Evolutionary conservation across 177 flowering plant species (phyloP), one percentile per base, ranked within the genome.

Genomic region (Vitis hybrid): DNA sequence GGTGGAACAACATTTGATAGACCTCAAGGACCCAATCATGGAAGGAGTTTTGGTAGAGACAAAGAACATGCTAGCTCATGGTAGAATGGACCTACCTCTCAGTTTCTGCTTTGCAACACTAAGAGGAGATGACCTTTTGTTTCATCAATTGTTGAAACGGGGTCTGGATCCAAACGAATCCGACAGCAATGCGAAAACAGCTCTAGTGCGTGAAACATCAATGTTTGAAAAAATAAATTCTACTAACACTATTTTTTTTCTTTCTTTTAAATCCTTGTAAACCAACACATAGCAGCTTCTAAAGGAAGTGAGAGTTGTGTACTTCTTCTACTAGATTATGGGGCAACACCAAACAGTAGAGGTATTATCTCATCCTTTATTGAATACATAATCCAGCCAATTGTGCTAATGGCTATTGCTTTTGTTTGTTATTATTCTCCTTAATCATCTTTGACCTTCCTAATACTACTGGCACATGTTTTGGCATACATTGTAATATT

Each of bases 101-200:
- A 88, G 84, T 72, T 74, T 93, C 51, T 88, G 95, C 74, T 95
- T 91, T 77, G 95, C 98, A 31, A 76, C 94, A n/a, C 51, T 74
- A 8, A 86, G 94, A 83, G 97, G 89, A 67, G 98, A 92, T 61
- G 93, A 87, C 54, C 66, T 74, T 48, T 63, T 93, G 59, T 59
- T 96, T 79, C 85, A 83, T 59, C 90, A 89, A 63, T 69, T 93
- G 80, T 75, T 96, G 76, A 87, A 80, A 72, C 83, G 87, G 18
- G 97, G 95, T 16, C 75, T 88, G 15, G 98, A 96, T 75, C 90
- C 97, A 20, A 96, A 92, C 77, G 98, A 96, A 79, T 76, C 91
- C 1, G 97, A 96, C 76, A 82, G 74, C 77, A 86, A 64, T 79
- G 97, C 92, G 20, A 83, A 90, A 71, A 87, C 95, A 54, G 85